Percentiles rank a stretch among this genome's conserved stretches.
Evolutionary conservation across 2,329 filamentous ascomycete genomes (phyloP).

Genomic region (Cryoendolithus antarcticus): DNA sequence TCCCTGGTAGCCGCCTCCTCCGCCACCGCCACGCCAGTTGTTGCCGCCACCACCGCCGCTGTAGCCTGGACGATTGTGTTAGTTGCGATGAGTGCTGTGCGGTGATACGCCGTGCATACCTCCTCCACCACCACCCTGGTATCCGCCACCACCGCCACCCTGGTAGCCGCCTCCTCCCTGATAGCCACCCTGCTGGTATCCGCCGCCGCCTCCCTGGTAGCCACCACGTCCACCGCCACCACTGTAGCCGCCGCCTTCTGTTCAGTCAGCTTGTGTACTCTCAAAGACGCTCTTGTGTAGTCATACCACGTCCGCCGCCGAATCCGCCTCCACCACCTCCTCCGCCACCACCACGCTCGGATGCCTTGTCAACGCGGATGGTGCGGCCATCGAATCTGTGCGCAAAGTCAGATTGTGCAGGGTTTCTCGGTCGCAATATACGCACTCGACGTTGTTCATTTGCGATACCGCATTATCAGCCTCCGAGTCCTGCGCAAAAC

Average conservation of each 20-base stretch:
- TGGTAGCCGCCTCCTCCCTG: no score
- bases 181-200: no score
- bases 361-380: slow-evolving; percentile 93
- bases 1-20: slow-evolving; percentile 12
- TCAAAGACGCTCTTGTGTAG: no score
- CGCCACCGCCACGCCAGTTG: no score
- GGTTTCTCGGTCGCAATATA: slow-evolving; percentile 3
- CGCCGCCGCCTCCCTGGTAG: no score
- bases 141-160: slow-evolving; percentile 14
- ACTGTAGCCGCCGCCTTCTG: slow-evolving; percentile 22
- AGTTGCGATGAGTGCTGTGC: no score
- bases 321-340: slow-evolving; percentile 36
- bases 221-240: no score
- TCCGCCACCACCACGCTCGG: slow-evolving; percentile 59
- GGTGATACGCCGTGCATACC: no score
- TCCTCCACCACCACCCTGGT: slow-evolving; percentile 12
- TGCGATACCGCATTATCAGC: slow-evolving; percentile 62
- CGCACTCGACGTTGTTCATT: slow-evolving; percentile 89
- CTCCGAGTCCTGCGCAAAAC: slow-evolving; percentile 65
- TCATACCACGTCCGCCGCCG: slow-evolving; percentile 25
- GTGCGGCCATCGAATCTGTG: slow-evolving; percentile 79
- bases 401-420: slow-evolving; percentile 3
- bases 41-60: no score
- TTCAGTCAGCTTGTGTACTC: no score
- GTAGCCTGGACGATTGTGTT: no score